Percentiles rank a stretch among this genome's conserved stretches.
phyloP scores from a whole-genome alignment of 192 early-diverging fungal species.

The Thoreauomyces humboldtii region DNA sequence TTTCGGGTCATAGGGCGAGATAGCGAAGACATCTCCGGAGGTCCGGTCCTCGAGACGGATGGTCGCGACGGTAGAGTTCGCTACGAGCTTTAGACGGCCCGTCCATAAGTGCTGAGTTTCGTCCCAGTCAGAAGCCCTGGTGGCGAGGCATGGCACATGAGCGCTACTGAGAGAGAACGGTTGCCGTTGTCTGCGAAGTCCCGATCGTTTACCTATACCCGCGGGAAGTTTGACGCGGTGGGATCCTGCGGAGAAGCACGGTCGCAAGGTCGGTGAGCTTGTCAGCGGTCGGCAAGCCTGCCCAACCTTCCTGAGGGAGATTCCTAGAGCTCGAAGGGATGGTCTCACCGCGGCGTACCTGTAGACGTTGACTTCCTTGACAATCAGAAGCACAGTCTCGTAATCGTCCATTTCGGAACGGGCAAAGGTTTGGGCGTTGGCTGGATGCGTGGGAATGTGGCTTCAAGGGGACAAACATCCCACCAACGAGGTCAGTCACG shows the following conservation, averaged over 20 bases:
- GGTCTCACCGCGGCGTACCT: no score
- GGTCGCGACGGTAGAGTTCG: slow-evolving; percentile 60
- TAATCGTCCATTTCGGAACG: no score
- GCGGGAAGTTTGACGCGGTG: slow-evolving; percentile 63
- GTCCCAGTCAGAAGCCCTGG: slow-evolving; percentile 79
- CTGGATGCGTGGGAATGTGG: no score
- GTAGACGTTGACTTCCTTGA: slow-evolving; percentile 72
- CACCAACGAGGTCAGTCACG: no score
- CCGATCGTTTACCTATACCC: slow-evolving; percentile 54
- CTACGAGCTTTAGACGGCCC: slow-evolving; percentile 72
- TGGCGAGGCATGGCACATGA: no score
- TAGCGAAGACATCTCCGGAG: slow-evolving; percentile 75
- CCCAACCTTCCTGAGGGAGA: no score
- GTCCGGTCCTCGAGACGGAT: slow-evolving; percentile 68
- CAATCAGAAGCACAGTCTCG: slow-evolving; percentile 75
- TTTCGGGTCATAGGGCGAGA: slow-evolving; percentile 69
- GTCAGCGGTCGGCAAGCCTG: no score
- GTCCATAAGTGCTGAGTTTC: slow-evolving; percentile 74
- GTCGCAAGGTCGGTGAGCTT: no score
- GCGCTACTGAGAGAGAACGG: not conserved
- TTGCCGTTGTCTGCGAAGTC: not conserved
- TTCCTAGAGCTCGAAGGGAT: no score
- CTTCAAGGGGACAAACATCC: no score
- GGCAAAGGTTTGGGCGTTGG: no score
- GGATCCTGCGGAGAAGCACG: no score